Percentiles rank a stretch among this genome's conserved stretches.
Conservation (phyloP, 2,329 filamentous ascomycete species). For the Pseudocercospora macadamiae region DNA sequence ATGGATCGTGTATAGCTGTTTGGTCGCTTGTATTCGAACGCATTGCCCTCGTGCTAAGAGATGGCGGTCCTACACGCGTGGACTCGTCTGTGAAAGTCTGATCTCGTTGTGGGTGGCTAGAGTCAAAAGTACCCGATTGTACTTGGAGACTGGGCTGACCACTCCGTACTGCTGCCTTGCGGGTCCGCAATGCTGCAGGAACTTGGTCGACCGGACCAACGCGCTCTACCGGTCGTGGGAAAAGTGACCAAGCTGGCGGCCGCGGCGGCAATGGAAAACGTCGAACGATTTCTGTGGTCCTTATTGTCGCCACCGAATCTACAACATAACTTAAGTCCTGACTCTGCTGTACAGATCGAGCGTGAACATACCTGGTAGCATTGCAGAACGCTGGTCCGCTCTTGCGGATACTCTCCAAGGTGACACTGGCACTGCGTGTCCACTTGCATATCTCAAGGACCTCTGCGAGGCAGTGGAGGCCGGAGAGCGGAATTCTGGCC, state of each 20-base stretch:
- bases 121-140: not conserved
- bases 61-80: not conserved
- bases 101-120: not conserved
- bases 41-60: not conserved
- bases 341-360: too few relatives aligned
- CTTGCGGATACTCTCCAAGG: conserved; percentile 25
- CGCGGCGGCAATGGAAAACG: conserved; percentile 31
- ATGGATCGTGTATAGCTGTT: not conserved
- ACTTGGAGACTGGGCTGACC: too few relatives aligned
- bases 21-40: not conserved
- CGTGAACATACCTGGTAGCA: conserved; percentile 18
- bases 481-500: not conserved
- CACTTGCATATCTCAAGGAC: conserved; percentile 28
- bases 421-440: conserved; percentile 29
- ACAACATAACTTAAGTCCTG: too few relatives aligned
- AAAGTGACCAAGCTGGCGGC: not conserved
- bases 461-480: conserved; percentile 22
- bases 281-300: conserved; percentile 29
- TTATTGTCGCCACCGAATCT: too few relatives aligned
- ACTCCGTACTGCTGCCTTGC: too few relatives aligned
- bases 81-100: not conserved
- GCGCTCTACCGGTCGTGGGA: not conserved
- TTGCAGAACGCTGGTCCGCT: conserved; percentile 22
- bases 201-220: not conserved
- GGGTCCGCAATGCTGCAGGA: not conserved